A percentile compares a stretch with the other conserved stretches of the same genome.
These are phyloP conservation scores for Wallacemonas collosoma DNA, from an alignment of 208 protist genomes.

Conservation along the genomic window DNA sequence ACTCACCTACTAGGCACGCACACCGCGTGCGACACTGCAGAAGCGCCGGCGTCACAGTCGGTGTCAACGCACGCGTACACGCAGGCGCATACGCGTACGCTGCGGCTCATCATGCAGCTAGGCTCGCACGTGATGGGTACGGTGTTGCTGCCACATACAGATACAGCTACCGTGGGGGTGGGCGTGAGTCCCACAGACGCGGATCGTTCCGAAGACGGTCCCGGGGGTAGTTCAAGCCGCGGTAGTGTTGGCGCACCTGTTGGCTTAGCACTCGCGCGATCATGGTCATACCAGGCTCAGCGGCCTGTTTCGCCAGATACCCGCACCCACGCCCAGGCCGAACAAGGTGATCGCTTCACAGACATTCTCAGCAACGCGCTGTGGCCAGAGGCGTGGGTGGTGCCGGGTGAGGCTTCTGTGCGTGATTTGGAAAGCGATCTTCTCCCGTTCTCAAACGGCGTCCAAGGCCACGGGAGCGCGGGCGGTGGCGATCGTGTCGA, in stretches of 20 bases:
- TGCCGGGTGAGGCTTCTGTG: conserved; percentile 11
- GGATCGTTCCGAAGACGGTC: too few species aligned
- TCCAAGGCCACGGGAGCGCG: not conserved
- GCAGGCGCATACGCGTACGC: not conserved
- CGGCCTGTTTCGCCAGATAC: not conserved
- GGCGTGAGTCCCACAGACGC: not conserved
- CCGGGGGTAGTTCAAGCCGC: too few species aligned
- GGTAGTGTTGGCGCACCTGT: too few species aligned
- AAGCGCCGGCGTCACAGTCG: not conserved
- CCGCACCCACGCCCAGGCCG: not conserved
- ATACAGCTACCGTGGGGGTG: not conserved
- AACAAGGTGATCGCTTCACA: not conserved
- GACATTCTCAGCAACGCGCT: conserved; percentile 6
- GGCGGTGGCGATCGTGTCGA: too few species aligned
- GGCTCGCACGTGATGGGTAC: not conserved
- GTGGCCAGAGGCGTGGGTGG: not conserved
- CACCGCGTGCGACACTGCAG: not conserved
- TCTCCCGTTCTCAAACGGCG: not conserved
- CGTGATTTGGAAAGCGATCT: conserved; percentile 9
- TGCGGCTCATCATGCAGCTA: conserved; percentile 2
- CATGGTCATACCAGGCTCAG: not conserved
- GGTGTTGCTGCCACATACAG: not conserved
- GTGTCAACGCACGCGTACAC: not conserved
- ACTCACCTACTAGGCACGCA: not conserved
- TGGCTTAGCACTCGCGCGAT: not conserved